phyloP scores from a whole-genome alignment of 371 early-diverging fungal genomes.

The Batkoa obscura region DNA sequence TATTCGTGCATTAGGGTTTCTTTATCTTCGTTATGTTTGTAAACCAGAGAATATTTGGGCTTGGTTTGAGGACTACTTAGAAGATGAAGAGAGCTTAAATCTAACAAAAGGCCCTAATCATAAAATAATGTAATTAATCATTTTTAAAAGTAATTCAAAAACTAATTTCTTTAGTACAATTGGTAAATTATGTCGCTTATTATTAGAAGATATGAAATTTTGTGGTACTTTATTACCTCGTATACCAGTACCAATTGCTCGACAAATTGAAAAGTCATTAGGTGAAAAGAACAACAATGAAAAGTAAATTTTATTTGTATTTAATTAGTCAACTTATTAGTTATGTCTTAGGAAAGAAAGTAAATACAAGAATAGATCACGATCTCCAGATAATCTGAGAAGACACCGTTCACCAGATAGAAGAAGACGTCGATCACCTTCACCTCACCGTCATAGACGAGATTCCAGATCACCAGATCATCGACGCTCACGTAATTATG shows the following conservation, averaged over 20 bases:
- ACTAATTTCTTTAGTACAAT: conserved; percentile 29
- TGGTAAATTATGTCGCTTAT: conserved; percentile 37
- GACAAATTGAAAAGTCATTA: too few relatives aligned
- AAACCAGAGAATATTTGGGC: conserved; percentile 62
- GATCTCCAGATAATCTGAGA: too few relatives aligned
- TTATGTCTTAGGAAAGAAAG: too few relatives aligned
- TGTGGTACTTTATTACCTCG: conserved; percentile 64
- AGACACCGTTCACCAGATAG: too few relatives aligned
- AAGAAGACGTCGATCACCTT: too few relatives aligned
- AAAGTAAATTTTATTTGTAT: too few relatives aligned
- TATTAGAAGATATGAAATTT: conserved; percentile 48
- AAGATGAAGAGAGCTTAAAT: conserved; percentile 54
- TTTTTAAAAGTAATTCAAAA: neutral
- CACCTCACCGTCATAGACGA: too few relatives aligned
- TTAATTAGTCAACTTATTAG: too few relatives aligned
- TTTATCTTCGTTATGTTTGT: conserved; percentile 71
- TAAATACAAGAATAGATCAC: too few relatives aligned
- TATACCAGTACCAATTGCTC: conserved; percentile 50
- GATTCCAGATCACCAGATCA: too few relatives aligned
- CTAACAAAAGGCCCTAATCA: conserved; percentile 43
- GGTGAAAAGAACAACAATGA: too few relatives aligned
- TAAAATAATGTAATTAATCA: conserved; percentile 27
- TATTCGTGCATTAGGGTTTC: conserved; percentile 60
- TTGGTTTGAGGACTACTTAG: conserved; percentile 63
- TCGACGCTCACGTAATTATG: too few relatives aligned